Conservation (phyloP, 805 yeast species). For the Candida verbasci region DNA sequence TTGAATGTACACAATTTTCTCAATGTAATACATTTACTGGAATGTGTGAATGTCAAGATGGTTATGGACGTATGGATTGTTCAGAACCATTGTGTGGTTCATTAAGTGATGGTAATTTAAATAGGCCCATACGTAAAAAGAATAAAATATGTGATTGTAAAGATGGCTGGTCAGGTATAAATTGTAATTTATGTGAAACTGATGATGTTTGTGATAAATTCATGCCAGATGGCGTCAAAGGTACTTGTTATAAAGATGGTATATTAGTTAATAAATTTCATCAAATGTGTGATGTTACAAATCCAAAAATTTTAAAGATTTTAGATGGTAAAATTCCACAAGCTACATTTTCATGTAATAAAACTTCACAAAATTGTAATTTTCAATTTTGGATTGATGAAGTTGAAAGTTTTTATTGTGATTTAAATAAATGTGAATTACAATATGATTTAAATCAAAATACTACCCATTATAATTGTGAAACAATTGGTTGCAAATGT, state of each 20-base stretch:
- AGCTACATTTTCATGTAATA: slow-evolving; percentile 86
- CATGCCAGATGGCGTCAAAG: slow-evolving; percentile 80
- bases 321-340: slow-evolving; percentile 81
- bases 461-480: slow-evolving; percentile 73
- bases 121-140: slow-evolving; percentile 59
- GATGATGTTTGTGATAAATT: slow-evolving; percentile 80
- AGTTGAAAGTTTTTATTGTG: slow-evolving; percentile 87
- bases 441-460: slow-evolving; percentile 59
- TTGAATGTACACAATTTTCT: slow-evolving; percentile 86
- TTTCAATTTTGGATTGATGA: slow-evolving; percentile 97
- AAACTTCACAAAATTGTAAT: slow-evolving; percentile 60
- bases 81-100: slow-evolving; percentile 85
- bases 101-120: slow-evolving; percentile 53
- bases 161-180: slow-evolving; percentile 90
- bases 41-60: slow-evolving; percentile 85
- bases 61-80: slow-evolving; percentile 94
- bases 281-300: slow-evolving; percentile 95
- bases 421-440: slow-evolving; percentile 67
- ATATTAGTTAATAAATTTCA: slow-evolving; percentile 73
- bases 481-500: slow-evolving; percentile 78
- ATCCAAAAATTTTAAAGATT: slow-evolving; percentile 75
- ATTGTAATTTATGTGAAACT: slow-evolving; percentile 77
- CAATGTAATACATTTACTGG: slow-evolving; percentile 87
- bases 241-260: slow-evolving; percentile 88
- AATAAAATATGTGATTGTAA: slow-evolving; percentile 64